Evolutionary conservation across 352 stramenopile genomes (phyloP), one percentile per base, ranked within the genome.

Genomic region (Phytophthora foliorum): DNA sequence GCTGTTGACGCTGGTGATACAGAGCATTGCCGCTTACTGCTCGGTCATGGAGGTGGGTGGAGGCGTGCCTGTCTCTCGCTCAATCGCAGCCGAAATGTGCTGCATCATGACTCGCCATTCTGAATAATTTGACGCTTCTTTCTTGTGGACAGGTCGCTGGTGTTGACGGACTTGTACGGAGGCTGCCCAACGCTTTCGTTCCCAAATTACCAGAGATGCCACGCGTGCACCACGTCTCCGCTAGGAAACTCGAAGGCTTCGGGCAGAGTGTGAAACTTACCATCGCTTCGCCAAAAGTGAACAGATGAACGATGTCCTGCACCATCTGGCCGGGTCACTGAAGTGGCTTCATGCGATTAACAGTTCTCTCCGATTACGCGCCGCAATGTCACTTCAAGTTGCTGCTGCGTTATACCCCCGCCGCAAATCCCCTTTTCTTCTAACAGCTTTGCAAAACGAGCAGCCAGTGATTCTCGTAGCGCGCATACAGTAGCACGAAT

Each of bases 81-180:
- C 45, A 21, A 65, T 42, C 14, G 32, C 46, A 19, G 22, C 16
- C 7, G 25, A 57, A 31, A 51, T 65, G 31, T 65, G 57, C 21
- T 44, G 19, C 46, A 65, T 51, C 57, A 65, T 65, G 3, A 65
- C 17, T 9, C 46, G 57, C 57, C 57, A 65, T 31, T 65, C 57
- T 31, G 57, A 65, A 16, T 65, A 65, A 0, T 65, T 57, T 65
- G 57, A 1, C 45, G 34, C 16, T 65, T 65, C 50, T 44, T 65
- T 19, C 45, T 21, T 27, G 22, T 65, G 5, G 57, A 65, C 17
- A 65, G 57, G 25, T 65, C 57, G 21, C 25, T 14, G 1, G 46
- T 57, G 24, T 21, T 22, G 3, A 65, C 25, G 2, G 57, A 57
- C 17, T 27, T 56, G 5, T 24, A 57, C 13, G 57, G 57, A 31